These are phyloP conservation scores for Cordyceps cicadae DNA, from an alignment of 2,329 filamentous ascomycete genomes.

Conservation along the genomic window DNA sequence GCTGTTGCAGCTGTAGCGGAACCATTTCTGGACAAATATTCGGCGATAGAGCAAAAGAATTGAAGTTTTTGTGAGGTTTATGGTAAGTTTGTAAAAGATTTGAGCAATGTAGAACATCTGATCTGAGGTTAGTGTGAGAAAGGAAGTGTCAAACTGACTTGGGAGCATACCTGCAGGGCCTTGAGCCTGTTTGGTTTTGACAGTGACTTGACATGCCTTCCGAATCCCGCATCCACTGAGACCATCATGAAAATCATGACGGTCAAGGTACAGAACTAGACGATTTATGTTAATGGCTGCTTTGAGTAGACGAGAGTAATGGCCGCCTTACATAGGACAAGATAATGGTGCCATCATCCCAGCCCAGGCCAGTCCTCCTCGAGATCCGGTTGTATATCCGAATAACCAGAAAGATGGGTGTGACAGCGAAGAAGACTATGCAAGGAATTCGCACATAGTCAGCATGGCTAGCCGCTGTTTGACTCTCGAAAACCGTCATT, in stretches of 20 bases:
- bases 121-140: neutral
- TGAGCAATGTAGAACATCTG: conserved; percentile 44
- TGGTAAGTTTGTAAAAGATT: conserved; percentile 45
- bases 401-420: conserved; percentile 31
- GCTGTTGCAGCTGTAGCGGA: conserved; percentile 33
- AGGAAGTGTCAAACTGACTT: neutral
- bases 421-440: conserved; percentile 34
- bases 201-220: conserved; percentile 31
- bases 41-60: conserved; percentile 46
- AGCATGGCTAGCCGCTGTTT: conserved; percentile 29
- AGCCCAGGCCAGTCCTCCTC: conserved; percentile 27
- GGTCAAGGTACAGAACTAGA: conserved; percentile 26
- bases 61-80: conserved; percentile 45
- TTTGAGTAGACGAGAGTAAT: no score
- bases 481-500: conserved; percentile 22
- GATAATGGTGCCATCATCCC: conserved; percentile 36
- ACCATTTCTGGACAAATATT: conserved; percentile 41
- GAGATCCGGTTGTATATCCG: conserved; percentile 33
- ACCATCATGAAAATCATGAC: conserved; percentile 33
- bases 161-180: conserved; percentile 28
- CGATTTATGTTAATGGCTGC: neutral
- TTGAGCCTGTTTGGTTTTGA: conserved; percentile 25
- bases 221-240: conserved; percentile 34
- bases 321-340: conserved; percentile 29
- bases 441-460: conserved; percentile 30